Evolutionary conservation across 805 yeast genomes (phyloP), one percentile per base, ranked within the genome.

Genomic region (Groenewaldozyma tartarivorans): DNA sequence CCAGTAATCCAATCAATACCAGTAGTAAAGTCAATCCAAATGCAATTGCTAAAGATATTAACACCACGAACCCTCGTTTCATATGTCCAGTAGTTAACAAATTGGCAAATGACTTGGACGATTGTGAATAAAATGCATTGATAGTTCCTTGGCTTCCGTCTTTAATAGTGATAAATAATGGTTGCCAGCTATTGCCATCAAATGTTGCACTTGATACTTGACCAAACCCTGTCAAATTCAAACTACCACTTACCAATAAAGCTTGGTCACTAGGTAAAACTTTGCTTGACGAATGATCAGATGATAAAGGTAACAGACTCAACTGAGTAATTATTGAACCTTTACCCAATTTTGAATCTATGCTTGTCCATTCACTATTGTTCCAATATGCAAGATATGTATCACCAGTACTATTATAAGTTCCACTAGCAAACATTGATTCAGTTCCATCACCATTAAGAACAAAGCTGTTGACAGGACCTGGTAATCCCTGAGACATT

Each of bases 121-220:
- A 37, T 42, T 62, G 58, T 2, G 67, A 53, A 33, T 52, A 56
- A 22, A 62, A 49, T n/a, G 62, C 46, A 35, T 45, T 48, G n/a
- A 56, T 50, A 33, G 36, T 41, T 4, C 54, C 51, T 2, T 56
- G 43, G 4, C 60, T 55, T 3, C 34, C n/a, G 21, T 19, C 22
- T n/a, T 17, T 24, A 5, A 34, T 20, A 0, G 69, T 58, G 1
- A 81, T 61, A 45, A 72, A 71, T 2, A 75, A 54, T 9, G 95
- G 94, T 22, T 62, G 52, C 94, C 95, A 86, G 5, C 49, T 38
- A 0, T 63, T 48, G 1, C 94, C 87, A 53, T 84, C 76, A 59
- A 58, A 84, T 21, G 74, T 60, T 0, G 88, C 90, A 20, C 76
- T 67, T 31, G 77, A 72, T 2, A 73, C 75, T 20, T 60, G 54